These are phyloP conservation scores for Acmispon strigosus DNA, from an alignment of 306 rosid genomes.

Conservation along the genomic window DNA sequence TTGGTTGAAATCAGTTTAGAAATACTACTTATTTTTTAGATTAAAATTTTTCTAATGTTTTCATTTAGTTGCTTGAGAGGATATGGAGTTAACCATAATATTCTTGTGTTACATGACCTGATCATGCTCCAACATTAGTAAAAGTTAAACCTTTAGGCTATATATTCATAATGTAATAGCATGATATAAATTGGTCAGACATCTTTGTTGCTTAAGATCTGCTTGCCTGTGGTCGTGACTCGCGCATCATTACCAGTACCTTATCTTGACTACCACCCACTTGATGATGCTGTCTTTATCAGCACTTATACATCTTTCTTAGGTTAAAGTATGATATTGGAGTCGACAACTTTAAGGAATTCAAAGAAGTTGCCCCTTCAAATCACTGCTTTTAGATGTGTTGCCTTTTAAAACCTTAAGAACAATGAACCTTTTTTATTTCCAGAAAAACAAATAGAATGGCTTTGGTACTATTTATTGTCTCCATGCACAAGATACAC, in stretches of 20 bases:
- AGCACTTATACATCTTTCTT: slow-evolving; percentile 18
- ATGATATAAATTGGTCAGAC: neutral
- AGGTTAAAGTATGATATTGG: slow-evolving; percentile 9
- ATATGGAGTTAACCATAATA: neutral
- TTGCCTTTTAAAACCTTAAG: neutral
- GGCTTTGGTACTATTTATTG: neutral
- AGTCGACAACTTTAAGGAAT: neutral
- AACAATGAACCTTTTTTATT: neutral
- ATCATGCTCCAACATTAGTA: neutral
- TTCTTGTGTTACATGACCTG: neutral
- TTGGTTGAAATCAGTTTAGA: neutral
- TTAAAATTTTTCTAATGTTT: neutral
- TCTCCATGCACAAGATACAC: neutral
- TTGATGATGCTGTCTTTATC: slow-evolving; percentile 12
- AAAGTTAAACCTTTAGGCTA: neutral
- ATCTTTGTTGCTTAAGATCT: neutral
- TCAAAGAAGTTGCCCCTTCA: neutral
- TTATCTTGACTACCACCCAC: slow-evolving; percentile 24
- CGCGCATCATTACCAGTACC: slow-evolving; percentile 10
- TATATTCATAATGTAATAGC: neutral
- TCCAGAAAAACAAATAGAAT: neutral
- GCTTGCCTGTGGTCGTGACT: neutral
- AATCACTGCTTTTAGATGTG: neutral
- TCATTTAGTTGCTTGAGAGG: neutral
- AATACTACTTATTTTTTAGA: neutral